Conservation (phyloP, 2,329 filamentous ascomycete species). For the Aspergillus pseudoglaucus region DNA sequence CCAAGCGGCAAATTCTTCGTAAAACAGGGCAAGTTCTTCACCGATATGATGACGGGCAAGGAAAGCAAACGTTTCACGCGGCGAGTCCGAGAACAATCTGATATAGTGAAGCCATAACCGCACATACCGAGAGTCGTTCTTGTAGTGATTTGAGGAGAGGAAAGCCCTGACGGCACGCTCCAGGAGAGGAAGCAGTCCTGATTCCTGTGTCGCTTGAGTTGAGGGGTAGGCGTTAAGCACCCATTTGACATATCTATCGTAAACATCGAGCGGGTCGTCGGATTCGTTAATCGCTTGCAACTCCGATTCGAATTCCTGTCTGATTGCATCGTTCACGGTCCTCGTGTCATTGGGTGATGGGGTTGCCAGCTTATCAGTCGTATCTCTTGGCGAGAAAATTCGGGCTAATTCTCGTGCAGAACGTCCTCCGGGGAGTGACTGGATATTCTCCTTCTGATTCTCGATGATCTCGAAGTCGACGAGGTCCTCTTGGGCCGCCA, state of each 20-base stretch:
- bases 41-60: slow-evolving; percentile 83
- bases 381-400: slow-evolving; percentile 51
- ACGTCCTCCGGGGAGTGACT: slow-evolving; percentile 77
- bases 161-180: slow-evolving; percentile 92
- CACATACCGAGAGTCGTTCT: slow-evolving; percentile 88
- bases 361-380: slow-evolving; percentile 48
- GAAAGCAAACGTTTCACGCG: slow-evolving; percentile 87
- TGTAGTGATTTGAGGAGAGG: slow-evolving; percentile 78
- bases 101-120: slow-evolving; percentile 95
- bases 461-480: slow-evolving; percentile 84
- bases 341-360: slow-evolving; percentile 66
- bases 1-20: slow-evolving; percentile 95
- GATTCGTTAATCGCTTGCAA: slow-evolving; percentile 71
- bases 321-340: slow-evolving; percentile 70
- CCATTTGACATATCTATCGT: slow-evolving; percentile 96
- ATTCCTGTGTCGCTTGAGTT: slow-evolving; percentile 82
- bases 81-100: slow-evolving; percentile 83
- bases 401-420: slow-evolving; percentile 85
- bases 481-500: slow-evolving; percentile 38
- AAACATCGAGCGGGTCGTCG: slow-evolving; percentile 91
- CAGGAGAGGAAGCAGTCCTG: slow-evolving; percentile 79
- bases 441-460: slow-evolving; percentile 95
- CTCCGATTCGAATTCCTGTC: slow-evolving; percentile 81
- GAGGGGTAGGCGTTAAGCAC: slow-evolving; percentile 91
- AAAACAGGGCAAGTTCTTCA: slow-evolving; percentile 81